These are phyloP conservation scores for Grosmannia penicillata DNA, from an alignment of 2,329 filamentous ascomycete species.

Conservation along the genomic window DNA sequence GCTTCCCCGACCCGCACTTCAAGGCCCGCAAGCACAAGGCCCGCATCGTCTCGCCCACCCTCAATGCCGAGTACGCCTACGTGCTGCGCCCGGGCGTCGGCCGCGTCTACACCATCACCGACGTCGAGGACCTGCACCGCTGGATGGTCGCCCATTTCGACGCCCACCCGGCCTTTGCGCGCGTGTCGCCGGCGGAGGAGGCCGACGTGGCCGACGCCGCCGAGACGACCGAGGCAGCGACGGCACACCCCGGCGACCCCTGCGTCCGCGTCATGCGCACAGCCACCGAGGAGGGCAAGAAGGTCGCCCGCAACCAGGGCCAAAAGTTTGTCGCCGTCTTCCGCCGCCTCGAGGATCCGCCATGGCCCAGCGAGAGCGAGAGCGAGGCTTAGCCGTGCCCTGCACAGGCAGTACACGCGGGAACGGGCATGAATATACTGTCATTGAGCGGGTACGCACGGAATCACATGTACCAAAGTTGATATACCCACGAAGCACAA, in stretches of 20 bases:
- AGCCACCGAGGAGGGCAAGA: slow-evolving; percentile 95
- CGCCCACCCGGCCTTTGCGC: slow-evolving; percentile 63
- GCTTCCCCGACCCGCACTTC: slow-evolving; percentile 97
- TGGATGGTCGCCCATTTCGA: slow-evolving; percentile 90
- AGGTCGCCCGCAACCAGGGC: slow-evolving; percentile 81
- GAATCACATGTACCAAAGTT: not conserved
- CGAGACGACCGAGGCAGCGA: slow-evolving; percentile 36
- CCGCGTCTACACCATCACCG: slow-evolving; percentile 88
- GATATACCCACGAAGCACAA: not conserved
- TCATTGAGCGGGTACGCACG: not conserved
- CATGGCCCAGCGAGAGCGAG: slow-evolving; percentile 43
- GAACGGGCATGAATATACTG: too few species aligned
- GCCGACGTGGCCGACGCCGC: slow-evolving; percentile 16
- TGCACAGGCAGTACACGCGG: too few species aligned
- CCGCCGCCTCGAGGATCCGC: slow-evolving; percentile 62
- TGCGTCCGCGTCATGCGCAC: slow-evolving; percentile 61
- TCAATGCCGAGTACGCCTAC: slow-evolving; percentile 90
- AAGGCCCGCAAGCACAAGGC: slow-evolving; percentile 96
- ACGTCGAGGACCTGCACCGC: slow-evolving; percentile 82
- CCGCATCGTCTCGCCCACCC: slow-evolving; percentile 73
- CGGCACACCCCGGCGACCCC: slow-evolving; percentile 46
- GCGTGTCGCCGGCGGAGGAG: slow-evolving; percentile 48
- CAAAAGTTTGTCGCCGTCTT: slow-evolving; percentile 87
- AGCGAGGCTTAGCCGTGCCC: not conserved
- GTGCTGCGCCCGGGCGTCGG: slow-evolving; percentile 63